Evolutionary conservation across 345 rosid genomes (phyloP), one percentile per base, ranked within the genome.

Genomic region (Sonneratia caseolaris): DNA sequence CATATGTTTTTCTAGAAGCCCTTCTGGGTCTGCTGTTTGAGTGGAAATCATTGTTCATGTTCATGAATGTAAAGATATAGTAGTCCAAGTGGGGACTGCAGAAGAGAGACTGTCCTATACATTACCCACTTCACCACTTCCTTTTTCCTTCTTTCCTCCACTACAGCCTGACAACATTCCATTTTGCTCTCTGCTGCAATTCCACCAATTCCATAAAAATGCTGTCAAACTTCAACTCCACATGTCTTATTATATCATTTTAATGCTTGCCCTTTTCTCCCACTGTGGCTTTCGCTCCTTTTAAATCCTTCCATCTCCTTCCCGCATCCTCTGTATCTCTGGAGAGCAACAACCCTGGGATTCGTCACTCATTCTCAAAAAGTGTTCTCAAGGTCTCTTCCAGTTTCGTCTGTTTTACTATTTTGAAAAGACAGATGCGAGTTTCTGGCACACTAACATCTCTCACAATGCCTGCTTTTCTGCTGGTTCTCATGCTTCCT

Each of bases 381-480:
- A 27, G 43, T 40, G 43, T 40, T 40, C 43, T 40, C 5, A 16
- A 13, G 27, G 48, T n/a, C 48, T 13, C 72, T 16, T 14, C 35
- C 64, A 48, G 37, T n/a, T 70, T 64, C 13, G 7, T 37, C 45
- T 55, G 40, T 70, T 64, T 9, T 37, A 0, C 10, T 16, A 32
- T 70, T 5, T 15, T 18, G 45, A 40, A 27, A 62, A 74, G 57
- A 79, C 42, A 19, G 70, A 82, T 86, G 85, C 78, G 57, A 59
- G 45, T 38, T 75, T 66, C 72, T 68, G 72, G 27, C 42, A 82
- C 73, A 43, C 57, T 66, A 68, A 40, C 49, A 27, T 27, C 32
- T 27, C 32, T 27, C 32, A 27, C 32, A 27, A 27, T 27, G 32
- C 32, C 32, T 27, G 32, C 32, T 1, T 27, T 27, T 72, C 75